A percentile compares a stretch with the other conserved stretches of the same genome.
Evolutionary conservation across 2,329 filamentous ascomycete species (phyloP).

Genomic region (Colletotrichum sp.): DNA sequence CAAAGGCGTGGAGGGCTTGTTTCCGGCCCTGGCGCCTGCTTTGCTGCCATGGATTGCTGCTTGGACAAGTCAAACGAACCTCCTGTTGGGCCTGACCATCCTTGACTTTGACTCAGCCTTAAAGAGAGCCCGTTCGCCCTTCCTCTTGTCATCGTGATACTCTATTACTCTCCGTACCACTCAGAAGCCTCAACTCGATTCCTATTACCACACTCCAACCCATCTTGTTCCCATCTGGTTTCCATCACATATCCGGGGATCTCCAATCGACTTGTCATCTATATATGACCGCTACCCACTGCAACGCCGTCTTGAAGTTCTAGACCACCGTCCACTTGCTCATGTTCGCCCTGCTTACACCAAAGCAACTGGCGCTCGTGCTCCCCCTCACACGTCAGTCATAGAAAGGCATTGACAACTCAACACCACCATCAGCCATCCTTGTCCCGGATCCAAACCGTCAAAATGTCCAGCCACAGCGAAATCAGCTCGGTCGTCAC

Average conservation of each 20-base stretch:
- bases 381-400: not conserved
- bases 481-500: conserved; percentile 23
- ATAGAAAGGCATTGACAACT: not conserved
- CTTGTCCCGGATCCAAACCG: not conserved
- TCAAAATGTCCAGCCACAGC: conserved; percentile 20
- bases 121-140: conserved; percentile 14
- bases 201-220: not conserved
- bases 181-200: not conserved
- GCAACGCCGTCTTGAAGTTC: not conserved
- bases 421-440: not conserved
- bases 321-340: not conserved
- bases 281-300: not conserved
- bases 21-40: conserved; percentile 5
- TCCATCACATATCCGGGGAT: not conserved
- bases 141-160: not conserved
- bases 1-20: conserved; percentile 7
- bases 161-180: not conserved
- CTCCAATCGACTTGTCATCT: not conserved
- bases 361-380: not conserved
- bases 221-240: not conserved
- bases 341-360: not conserved
- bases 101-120: conserved; percentile 11
- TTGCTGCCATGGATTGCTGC: conserved; percentile 1
- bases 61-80: not conserved
- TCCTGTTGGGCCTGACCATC: conserved; percentile 3